A percentile compares a stretch with the other conserved stretches of the same genome.
phyloP scores from a whole-genome alignment of 2,329 filamentous ascomycete species.

The Eutypella sp. region DNA sequence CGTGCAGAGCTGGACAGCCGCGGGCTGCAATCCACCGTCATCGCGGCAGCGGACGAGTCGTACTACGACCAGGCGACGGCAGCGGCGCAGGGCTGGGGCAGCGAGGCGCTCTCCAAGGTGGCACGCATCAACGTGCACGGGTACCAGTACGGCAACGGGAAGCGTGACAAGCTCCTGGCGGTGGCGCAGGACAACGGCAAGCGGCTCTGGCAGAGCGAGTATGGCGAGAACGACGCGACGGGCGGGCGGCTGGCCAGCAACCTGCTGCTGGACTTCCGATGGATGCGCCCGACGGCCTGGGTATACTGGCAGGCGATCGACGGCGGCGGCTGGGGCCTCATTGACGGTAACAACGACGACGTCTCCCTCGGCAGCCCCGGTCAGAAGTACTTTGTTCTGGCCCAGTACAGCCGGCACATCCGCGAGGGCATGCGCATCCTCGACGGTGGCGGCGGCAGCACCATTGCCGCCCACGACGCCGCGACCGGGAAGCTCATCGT shows the following conservation, averaged over 20 bases:
- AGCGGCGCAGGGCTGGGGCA: constrained; percentile 24
- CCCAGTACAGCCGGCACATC: constrained; percentile 36
- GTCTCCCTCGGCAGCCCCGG: constrained; percentile 23
- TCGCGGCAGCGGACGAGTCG: constrained; percentile 37
- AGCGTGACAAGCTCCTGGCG: constrained; percentile 29
- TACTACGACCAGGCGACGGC: constrained; percentile 32
- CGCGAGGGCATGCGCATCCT: constrained; percentile 35
- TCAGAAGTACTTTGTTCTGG: constrained; percentile 38
- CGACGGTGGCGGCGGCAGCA: constrained; percentile 29
- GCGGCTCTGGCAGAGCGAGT: constrained; percentile 38
- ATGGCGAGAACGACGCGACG: constrained; percentile 36
- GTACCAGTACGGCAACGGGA: constrained; percentile 32
- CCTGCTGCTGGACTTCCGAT: constrained; percentile 35
- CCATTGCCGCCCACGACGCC: constrained; percentile 35
- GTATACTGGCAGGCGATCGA: constrained; percentile 41
- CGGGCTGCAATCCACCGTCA: constrained; percentile 22
- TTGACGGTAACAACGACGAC: constrained; percentile 33
- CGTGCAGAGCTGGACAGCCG: constrained; percentile 29
- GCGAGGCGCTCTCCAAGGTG: constrained; percentile 22
- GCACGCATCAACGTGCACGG: constrained; percentile 39
- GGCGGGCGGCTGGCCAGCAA: constrained; percentile 30
- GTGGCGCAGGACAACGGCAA: constrained; percentile 21
- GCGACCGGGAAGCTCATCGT: constrained; percentile 29
- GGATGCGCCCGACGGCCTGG: constrained; percentile 37
- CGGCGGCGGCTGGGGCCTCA: constrained; percentile 35